phyloP scores from a whole-genome alignment of 768 basidiomycete species.

The Dioszegia aurantiaca region DNA sequence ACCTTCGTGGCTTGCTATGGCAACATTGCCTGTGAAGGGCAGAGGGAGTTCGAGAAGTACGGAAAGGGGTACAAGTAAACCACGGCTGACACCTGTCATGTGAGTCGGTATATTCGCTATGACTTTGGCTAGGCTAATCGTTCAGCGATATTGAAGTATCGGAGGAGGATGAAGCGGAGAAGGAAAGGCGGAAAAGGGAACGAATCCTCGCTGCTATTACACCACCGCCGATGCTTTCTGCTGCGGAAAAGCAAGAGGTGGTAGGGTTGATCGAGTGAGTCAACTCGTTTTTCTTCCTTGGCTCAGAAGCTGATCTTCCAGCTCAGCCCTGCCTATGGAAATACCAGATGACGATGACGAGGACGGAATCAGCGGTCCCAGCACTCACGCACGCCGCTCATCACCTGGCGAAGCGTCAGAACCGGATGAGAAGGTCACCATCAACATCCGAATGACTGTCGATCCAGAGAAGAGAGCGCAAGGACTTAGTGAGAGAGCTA shows the following conservation, averaged over 20 bases:
- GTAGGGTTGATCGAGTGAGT: constrained; percentile 4
- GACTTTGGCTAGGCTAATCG: background rate
- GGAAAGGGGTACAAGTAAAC: background rate
- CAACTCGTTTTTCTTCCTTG: background rate
- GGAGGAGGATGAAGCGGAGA: constrained; percentile 3
- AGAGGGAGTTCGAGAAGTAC: constrained; percentile 7
- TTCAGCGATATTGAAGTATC: constrained; percentile 1
- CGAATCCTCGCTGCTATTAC: background rate
- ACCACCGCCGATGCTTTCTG: constrained; percentile 8
- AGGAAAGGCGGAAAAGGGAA: background rate
- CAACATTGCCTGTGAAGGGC: background rate
- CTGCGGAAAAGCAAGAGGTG: constrained; percentile 12
- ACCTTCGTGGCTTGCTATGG: background rate
- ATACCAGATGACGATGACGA: constrained; percentile 2
- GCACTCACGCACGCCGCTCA: background rate
- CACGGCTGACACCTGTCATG: background rate
- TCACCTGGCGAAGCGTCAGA: background rate
- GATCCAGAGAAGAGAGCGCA: constrained; percentile 19
- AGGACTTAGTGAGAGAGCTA: constrained; percentile 20
- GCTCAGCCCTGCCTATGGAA: background rate
- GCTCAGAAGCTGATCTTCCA: background rate
- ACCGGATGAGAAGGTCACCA: constrained; percentile 11
- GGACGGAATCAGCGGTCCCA: background rate
- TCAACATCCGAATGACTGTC: constrained; percentile 25
- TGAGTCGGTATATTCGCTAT: background rate